Base-by-base conservation (phyloP, 2,329 filamentous ascomycete genomes). In the Apiospora hydei region DNA sequence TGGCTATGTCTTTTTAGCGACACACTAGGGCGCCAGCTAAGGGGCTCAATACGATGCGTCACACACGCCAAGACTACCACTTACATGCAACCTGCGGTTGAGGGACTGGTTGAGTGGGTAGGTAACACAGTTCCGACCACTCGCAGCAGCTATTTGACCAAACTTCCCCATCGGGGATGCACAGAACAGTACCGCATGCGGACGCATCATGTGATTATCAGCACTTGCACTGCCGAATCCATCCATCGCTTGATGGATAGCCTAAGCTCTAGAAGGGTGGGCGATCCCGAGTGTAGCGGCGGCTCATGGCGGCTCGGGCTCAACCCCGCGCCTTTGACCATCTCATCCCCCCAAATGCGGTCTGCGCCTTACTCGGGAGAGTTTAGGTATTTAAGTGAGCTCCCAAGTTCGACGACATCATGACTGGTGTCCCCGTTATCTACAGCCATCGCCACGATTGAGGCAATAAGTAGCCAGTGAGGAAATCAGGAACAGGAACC, bases 171-270 rank as follows among this genome's bases (percentile, higher is more conserved):
- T 11, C 21, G 18, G 57, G 34, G 21, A 41, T 64, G 18, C 8
- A n/a, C 21, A 8, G 4, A 41, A 41, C 41, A 38, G 34, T 13
- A 41, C 30, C 30, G 4, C 10, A 41, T 24, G 30, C 26, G 16
- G 53, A 61, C 18, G 30, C 16, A 61, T 61, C 53, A 61, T 30
- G 16, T 61, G 53, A 61, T 61, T 61, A 61, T 21, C 53, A 11
- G 53, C 53, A 61, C 4, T 21, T 38, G 53, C 30, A 38, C 30
- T 26, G 51, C 51, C 51, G 16, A 21, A 57, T 57, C 5, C 51
- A 57, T 57, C 14, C 51, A 30, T 38, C 34, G 7, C 26, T 38
- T 38, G 5, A 38, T 34, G 51, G 51, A 34, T 57, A 21, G 13
- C 51, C 14, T 10, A 61, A n/a, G 16, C 53, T 18, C 26, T n/a